Percentiles rank a stretch among this genome's conserved stretches.
Evolutionary conservation across 768 basidiomycete genomes (phyloP).

Genomic region (Lactifluus subvellereus): DNA sequence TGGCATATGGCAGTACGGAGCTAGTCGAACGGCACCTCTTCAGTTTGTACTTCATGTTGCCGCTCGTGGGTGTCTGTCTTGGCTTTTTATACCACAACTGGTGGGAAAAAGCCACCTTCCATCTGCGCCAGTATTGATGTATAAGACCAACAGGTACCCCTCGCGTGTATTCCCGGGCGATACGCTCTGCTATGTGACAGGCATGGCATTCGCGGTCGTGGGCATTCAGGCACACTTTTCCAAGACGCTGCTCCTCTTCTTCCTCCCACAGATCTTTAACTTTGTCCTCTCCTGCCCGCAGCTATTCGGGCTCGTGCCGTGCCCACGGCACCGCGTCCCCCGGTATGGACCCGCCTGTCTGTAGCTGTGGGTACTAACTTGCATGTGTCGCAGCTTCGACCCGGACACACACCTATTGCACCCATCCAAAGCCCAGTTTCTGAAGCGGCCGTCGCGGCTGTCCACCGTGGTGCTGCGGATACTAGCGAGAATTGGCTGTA

Average conservation of each 20-base stretch:
- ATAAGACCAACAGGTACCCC: conserved; percentile 67
- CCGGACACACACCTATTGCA: conserved; percentile 66
- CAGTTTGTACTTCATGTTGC: conserved; percentile 95
- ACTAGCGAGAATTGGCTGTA: conserved; percentile 58
- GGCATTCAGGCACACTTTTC: conserved; percentile 97
- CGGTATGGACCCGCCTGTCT: conserved; percentile 42
- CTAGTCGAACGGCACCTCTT: conserved; percentile 92
- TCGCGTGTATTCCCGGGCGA: conserved; percentile 94
- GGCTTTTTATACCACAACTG: conserved; percentile 97
- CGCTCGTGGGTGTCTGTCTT: conserved; percentile 81
- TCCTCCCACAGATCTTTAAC: conserved; percentile 97
- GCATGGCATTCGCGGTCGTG: conserved; percentile 98
- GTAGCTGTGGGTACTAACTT: neutral
- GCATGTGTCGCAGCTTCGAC: conserved; percentile 53
- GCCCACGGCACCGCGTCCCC: conserved; percentile 91
- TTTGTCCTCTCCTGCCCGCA: conserved; percentile 93
- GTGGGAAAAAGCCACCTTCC: conserved; percentile 41
- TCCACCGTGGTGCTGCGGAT: conserved; percentile 51
- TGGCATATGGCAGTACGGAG: conserved; percentile 79
- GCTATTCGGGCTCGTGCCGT: conserved; percentile 87
- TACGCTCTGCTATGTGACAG: conserved; percentile 94
- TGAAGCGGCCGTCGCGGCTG: conserved; percentile 49
- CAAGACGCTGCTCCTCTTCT: conserved; percentile 93
- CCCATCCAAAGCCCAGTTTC: conserved; percentile 65
- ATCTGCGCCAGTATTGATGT: neutral